Base-by-base conservation (phyloP, 257 asterid species). In the Craterostigma plantagineum region DNA sequence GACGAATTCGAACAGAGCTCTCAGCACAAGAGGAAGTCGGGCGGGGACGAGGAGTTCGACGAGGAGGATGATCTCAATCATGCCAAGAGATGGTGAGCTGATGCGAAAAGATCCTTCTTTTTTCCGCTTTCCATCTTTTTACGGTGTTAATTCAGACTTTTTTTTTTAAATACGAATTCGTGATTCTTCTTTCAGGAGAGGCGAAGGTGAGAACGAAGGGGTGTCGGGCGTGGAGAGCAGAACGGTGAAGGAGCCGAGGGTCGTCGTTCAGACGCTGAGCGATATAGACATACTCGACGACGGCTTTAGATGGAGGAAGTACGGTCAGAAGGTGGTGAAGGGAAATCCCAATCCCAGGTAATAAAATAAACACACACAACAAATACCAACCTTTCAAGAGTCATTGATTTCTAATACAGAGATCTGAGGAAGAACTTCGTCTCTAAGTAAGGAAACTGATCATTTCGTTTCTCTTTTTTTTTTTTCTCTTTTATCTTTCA, bases 301-400 rank as follows among this genome's bases (percentile, higher is more conserved):
- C 59, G 92, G 91, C 13, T 77, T 67, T 56, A 65, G 81, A 61
- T 77, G 91, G 91, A 66, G 91, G 41, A 77, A 77, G 56, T 77
- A 77, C 50, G 91, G 91, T 16, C 91, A 77, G 59, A 77, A 77
- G 56, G 91, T 74, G 34, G 85, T 77, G 33, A 71, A 67, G 58
- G 79, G 85, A 4, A 79, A 79, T 63, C 87, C 92, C 48, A 79
- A 79, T 50, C 87, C 92, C 4, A 75, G 92, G 92, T 72, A 63
- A 35, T 11, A 33, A 41, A 14, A 14, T 2, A 35, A 9, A 35
- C 11, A n/a, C n/a, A n/a, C n/a, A n/a, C 13, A 9, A 35, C 13
- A 35, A 35, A 1, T 2, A 35, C n/a, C n/a, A n/a, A 9, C 13
- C 11, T 9, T 9, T 35, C 7, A 2, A 2, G 3, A 35, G 13